phyloP scores from a whole-genome alignment of 805 yeast species.

The Ogataea saltuana region DNA sequence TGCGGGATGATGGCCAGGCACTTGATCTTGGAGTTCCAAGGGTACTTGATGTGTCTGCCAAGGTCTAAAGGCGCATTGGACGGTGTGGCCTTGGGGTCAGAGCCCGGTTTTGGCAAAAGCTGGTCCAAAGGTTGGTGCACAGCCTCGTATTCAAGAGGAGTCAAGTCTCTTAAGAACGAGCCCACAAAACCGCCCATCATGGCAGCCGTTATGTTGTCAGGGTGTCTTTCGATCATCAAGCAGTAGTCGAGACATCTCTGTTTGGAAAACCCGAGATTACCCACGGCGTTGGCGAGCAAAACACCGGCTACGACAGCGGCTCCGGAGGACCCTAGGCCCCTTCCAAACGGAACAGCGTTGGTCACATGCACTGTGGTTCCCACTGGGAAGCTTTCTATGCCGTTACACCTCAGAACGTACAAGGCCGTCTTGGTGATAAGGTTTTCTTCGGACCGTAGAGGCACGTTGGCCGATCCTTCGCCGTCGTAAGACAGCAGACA shows the following conservation, averaged over 20 bases:
- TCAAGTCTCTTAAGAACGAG: constrained; percentile 80
- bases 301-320: constrained; percentile 99
- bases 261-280: constrained; percentile 68
- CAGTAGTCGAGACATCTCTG: constrained; percentile 90
- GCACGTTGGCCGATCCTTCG: constrained; percentile 81
- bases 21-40: constrained; percentile 77
- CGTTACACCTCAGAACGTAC: constrained; percentile 85
- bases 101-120: constrained; percentile 77
- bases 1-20: constrained; percentile 92
- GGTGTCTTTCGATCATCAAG: constrained; percentile 96
- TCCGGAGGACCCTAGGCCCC: constrained; percentile 97
- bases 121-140: constrained; percentile 84
- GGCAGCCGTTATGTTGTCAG: constrained; percentile 97
- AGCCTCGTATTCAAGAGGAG: constrained; percentile 67
- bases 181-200: constrained; percentile 99
- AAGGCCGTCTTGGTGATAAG: constrained; percentile 91
- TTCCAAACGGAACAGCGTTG: constrained; percentile 94
- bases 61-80: constrained; percentile 82
- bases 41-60: constrained; percentile 85
- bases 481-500: constrained; percentile 67
- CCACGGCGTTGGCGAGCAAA: constrained; percentile 82
- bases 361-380: constrained; percentile 80
- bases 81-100: constrained; percentile 67
- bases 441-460: constrained; percentile 74
- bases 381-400: constrained; percentile 69